Base-by-base conservation (phyloP, 768 basidiomycete species). In the Hericium coralloides region DNA sequence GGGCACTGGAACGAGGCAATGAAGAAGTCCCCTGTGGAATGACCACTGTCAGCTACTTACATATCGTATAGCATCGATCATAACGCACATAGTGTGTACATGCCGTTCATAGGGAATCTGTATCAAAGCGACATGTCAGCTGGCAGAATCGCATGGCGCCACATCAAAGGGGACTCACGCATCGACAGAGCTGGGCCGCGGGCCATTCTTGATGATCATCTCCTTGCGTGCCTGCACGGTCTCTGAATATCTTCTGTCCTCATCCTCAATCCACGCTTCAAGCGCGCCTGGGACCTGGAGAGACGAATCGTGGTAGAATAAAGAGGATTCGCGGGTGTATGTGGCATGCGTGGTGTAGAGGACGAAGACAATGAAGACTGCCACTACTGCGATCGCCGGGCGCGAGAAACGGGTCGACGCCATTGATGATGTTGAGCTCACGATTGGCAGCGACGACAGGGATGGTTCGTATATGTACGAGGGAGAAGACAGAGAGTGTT, bases 21-120 rank as follows among this genome's bases (percentile, higher is more conserved):
- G 53, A 78, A 78, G 57, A 79, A 79, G 60, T 77, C 78, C 76
- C 76, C 72, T 74, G 51, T 18, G 53, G 14, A 31, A 14, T 5
- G n/a, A 8, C 6, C n/a, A 15, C 9, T 5, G 20, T n/a, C 17
- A 20, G n/a, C n/a, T 17, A 45, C 43, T 8, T 45, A 20, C 43
- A n/a, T 18, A 18, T 7, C 17, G 12, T 20, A n/a, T n/a, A 20
- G 43, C 6, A 45, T 20, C 12, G 6, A 12, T 45, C 31, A 9
- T 31, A 14, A n/a, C 43, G n/a, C 17, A 45, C 43, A 45, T 20
- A 45, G 43, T n/a, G 43, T 45, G 43, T 45, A 45, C 43, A 45
- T 45, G 43, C 43, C 43, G 20, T 45, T n/a, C 43, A 9, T 20
- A n/a, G 43, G 43, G 43, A 45, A 45, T 10, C 43, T 45, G 15